Percentiles rank a stretch among this genome's conserved stretches.
phyloP scores from a whole-genome alignment of 768 basidiomycete species.

The Agaricus bisporus region DNA sequence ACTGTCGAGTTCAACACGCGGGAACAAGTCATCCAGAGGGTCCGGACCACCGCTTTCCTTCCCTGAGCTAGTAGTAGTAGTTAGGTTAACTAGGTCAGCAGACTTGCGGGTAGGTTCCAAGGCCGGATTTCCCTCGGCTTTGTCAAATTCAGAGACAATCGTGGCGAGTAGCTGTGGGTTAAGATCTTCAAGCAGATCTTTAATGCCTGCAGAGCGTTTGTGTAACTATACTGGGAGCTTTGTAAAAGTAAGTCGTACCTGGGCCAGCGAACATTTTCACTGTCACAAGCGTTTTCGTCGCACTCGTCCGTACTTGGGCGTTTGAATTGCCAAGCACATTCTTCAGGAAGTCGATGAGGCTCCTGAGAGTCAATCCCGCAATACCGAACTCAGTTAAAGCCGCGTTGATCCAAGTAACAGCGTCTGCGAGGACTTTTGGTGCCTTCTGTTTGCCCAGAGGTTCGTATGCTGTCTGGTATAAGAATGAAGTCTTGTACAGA shows the following conservation, averaged over 20 bases:
- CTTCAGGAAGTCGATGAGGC: conserved; percentile 89
- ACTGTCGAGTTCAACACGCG: conserved; percentile 87
- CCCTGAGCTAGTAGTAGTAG: conserved; percentile 35
- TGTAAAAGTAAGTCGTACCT: conserved; percentile 37
- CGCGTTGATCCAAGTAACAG: conserved; percentile 81
- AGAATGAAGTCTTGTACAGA: neutral
- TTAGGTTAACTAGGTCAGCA: conserved; percentile 60
- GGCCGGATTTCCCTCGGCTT: conserved; percentile 68
- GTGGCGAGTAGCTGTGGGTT: conserved; percentile 91
- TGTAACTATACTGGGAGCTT: neutral
- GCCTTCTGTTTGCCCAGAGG: conserved; percentile 94
- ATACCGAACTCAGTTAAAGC: conserved; percentile 90
- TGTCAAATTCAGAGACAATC: conserved; percentile 89
- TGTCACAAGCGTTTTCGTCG: conserved; percentile 89
- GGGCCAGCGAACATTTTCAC: conserved; percentile 88
- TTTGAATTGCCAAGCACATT: conserved; percentile 86
- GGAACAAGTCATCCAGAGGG: conserved; percentile 90
- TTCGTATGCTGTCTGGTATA: conserved; percentile 66
- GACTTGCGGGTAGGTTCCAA: conserved; percentile 78
- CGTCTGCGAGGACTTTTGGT: conserved; percentile 92
- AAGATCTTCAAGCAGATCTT: conserved; percentile 87
- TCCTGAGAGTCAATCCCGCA: conserved; percentile 73
- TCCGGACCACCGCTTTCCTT: conserved; percentile 42
- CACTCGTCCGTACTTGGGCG: conserved; percentile 86
- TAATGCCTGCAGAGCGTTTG: conserved; percentile 58